A percentile compares a stretch with the other conserved stretches of the same genome.
Conservation (phyloP, 345 rosid genomes). For the Brassica rapa region DNA sequence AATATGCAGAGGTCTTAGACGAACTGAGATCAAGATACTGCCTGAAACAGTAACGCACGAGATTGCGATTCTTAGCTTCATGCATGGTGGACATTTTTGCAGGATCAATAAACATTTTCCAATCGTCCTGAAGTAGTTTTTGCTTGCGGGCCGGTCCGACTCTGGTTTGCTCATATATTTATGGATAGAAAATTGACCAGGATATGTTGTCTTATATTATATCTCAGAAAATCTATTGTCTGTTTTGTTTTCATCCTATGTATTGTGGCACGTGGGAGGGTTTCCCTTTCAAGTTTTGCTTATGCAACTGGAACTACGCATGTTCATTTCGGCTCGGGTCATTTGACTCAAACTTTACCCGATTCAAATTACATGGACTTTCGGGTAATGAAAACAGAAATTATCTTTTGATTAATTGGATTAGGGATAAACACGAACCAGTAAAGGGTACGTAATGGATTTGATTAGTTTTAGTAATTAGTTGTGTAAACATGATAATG, state of each 20-base stretch:
- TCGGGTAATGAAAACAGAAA: no score
- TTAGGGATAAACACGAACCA: no score
- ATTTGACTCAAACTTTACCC: no score
- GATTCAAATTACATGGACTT: no score
- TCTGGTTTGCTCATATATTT: conserved; percentile 11
- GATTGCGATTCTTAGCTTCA: background rate
- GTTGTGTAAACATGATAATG: no score
- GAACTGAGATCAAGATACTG: conserved; percentile 54
- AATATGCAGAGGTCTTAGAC: conserved; percentile 63
- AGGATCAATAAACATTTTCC: background rate
- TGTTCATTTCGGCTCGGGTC: background rate
- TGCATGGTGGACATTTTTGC: conserved; percentile 24
- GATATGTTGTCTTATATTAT: background rate
- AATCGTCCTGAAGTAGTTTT: background rate
- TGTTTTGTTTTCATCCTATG: background rate
- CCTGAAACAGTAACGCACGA: conserved; percentile 38
- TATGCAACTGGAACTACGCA: background rate
- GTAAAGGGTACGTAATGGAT: no score
- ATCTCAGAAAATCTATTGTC: background rate
- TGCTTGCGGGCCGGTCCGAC: background rate
- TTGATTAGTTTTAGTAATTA: no score
- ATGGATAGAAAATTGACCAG: background rate
- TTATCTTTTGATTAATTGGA: no score
- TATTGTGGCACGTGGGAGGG: background rate
- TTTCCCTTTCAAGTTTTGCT: background rate